Evolutionary conservation across 441 rosid genomes (phyloP).

Genomic region (Erodium moschatum): DNA sequence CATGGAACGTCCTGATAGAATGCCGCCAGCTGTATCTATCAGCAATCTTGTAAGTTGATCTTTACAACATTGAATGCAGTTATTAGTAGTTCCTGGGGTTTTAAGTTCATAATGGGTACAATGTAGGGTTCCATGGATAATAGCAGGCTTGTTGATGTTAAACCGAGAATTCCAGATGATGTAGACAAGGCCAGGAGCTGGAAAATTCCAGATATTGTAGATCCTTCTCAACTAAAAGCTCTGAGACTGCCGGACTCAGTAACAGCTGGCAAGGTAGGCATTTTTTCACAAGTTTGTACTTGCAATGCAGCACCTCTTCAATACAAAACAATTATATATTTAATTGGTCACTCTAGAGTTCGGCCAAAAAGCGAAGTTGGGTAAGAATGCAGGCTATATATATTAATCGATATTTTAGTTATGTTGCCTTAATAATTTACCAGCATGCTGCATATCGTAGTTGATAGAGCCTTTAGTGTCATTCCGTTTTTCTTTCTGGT

Average conservation of each 20-base stretch:
- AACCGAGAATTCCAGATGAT: constrained; percentile 64
- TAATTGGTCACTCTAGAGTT: not conserved
- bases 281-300: not conserved
- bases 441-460: not conserved
- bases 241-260: constrained; percentile 58
- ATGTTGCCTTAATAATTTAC: not conserved
- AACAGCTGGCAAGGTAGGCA: constrained; percentile 52
- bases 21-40: constrained; percentile 33
- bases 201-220: constrained; percentile 74
- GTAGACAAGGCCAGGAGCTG: constrained; percentile 58
- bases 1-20: constrained; percentile 40
- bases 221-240: constrained; percentile 66
- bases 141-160: constrained; percentile 47
- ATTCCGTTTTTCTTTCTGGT: too few species aligned
- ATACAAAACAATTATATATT: not conserved
- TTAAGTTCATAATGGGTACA: constrained; percentile 29
- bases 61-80: not conserved
- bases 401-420: not conserved
- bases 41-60: constrained; percentile 31
- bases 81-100: constrained; percentile 13
- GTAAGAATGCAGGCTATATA: not conserved
- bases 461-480: not conserved
- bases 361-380: not conserved
- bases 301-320: constrained; percentile 7
- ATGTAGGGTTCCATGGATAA: constrained; percentile 54